A percentile compares a stretch with the other conserved stretches of the same genome.
phyloP scores from a whole-genome alignment of 768 basidiomycete genomes.

The Termitomyces titanicus region DNA sequence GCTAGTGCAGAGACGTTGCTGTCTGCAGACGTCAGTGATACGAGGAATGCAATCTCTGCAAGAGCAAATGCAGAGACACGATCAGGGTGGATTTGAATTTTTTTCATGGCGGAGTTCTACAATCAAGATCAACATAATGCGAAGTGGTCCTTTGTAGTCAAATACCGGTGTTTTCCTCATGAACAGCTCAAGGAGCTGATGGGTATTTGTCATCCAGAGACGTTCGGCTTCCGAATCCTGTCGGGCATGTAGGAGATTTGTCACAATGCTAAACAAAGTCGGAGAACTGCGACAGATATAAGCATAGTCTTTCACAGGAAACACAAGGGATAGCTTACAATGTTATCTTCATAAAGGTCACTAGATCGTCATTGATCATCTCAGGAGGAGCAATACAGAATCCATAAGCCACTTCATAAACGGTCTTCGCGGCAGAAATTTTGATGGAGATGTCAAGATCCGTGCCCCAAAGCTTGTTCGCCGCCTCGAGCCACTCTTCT shows the following conservation, averaged over 20 bases:
- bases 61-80: conserved; percentile 65
- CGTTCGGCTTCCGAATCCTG: conserved; percentile 59
- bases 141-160: not conserved
- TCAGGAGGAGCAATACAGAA: conserved; percentile 40
- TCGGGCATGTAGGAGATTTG: conserved; percentile 57
- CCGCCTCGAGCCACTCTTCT: conserved; percentile 42
- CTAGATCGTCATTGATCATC: conserved; percentile 23
- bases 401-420: conserved; percentile 40
- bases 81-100: conserved; percentile 45
- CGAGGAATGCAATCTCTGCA: conserved; percentile 69
- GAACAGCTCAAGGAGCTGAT: conserved; percentile 58
- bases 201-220: conserved; percentile 63
- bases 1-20: conserved; percentile 64
- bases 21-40: conserved; percentile 68
- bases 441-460: conserved; percentile 65
- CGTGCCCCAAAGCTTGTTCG: conserved; percentile 56
- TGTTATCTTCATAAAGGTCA: conserved; percentile 41
- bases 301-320: not conserved
- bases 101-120: conserved; percentile 32
- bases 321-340: conserved; percentile 33
- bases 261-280: conserved; percentile 46
- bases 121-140: not conserved
- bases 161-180: conserved; percentile 45
- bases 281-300: conserved; percentile 30
- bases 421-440: conserved; percentile 50